Percentiles rank a stretch among this genome's conserved stretches.
Conservation (phyloP, 2,329 filamentous ascomycete species). For the Eutypella sp. region DNA sequence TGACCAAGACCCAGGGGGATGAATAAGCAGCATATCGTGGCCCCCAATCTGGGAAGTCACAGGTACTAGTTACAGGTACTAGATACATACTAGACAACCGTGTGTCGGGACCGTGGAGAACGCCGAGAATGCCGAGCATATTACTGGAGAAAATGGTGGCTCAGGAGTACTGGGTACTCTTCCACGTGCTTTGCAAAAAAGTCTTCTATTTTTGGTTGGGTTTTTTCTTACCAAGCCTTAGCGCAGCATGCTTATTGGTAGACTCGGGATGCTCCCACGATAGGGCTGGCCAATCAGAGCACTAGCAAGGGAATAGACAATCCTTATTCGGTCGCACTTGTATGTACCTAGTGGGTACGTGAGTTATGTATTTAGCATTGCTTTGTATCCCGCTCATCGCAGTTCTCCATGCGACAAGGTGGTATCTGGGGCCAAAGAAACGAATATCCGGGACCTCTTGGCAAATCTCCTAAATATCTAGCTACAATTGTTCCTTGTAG, state of each 20-base stretch:
- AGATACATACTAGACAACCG: too few relatives aligned
- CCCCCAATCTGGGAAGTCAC: background rate
- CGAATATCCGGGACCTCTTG: background rate
- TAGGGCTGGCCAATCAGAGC: slow-evolving; percentile 20
- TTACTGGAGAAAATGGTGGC: background rate
- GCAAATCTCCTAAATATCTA: too few relatives aligned
- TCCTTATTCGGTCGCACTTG: background rate
- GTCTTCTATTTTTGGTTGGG: slow-evolving; percentile 20
- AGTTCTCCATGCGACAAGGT: background rate
- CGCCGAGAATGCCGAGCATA: too few relatives aligned
- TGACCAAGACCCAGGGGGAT: background rate
- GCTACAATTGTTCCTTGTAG: background rate
- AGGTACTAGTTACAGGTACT: too few relatives aligned
- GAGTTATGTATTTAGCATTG: too few relatives aligned
- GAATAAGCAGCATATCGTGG: background rate
- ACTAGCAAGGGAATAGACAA: background rate
- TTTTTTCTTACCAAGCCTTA: slow-evolving; percentile 23
- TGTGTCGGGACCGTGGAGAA: too few relatives aligned
- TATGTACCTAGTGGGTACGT: too few relatives aligned
- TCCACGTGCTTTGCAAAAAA: slow-evolving; percentile 19
- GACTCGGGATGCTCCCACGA: slow-evolving; percentile 6
- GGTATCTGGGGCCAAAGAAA: background rate
- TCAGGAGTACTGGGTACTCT: background rate
- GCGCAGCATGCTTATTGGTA: slow-evolving; percentile 13
- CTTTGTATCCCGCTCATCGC: background rate